These are phyloP conservation scores for Pseudohyphozyma bogoriensis DNA, from an alignment of 768 basidiomycete species.

Conservation along the genomic window DNA sequence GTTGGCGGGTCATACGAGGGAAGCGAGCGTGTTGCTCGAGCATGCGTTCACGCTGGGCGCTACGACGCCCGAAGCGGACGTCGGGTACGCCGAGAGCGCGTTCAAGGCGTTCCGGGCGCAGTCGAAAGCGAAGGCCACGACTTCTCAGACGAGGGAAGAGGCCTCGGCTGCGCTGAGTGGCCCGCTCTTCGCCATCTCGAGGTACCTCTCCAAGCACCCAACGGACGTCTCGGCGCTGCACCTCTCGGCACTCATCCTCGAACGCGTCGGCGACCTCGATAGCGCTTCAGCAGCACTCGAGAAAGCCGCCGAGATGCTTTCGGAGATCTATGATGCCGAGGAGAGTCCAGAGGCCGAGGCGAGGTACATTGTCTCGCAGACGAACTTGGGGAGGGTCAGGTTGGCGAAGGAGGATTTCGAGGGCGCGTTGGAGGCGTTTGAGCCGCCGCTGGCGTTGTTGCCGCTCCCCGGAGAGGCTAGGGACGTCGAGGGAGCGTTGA, in stretches of 20 bases:
- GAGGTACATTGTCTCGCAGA: slow-evolving; percentile 69
- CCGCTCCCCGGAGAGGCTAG: slow-evolving; percentile 43
- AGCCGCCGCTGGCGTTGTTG: slow-evolving; percentile 61
- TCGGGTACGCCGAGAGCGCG: slow-evolving; percentile 57
- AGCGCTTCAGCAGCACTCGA: slow-evolving; percentile 51
- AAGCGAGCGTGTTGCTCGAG: slow-evolving; percentile 41
- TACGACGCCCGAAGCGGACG: slow-evolving; percentile 61
- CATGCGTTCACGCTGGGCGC: slow-evolving; percentile 58
- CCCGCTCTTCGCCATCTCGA: slow-evolving; percentile 68
- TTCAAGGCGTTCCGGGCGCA: no score
- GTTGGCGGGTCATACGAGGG: slow-evolving; percentile 30
- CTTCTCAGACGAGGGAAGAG: neutral
- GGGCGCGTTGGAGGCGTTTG: slow-evolving; percentile 58
- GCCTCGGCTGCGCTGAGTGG: slow-evolving; percentile 51
- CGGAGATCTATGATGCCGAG: slow-evolving; percentile 73
- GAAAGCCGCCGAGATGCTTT: slow-evolving; percentile 61
- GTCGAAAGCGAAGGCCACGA: slow-evolving; percentile 35
- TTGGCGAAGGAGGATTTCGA: slow-evolving; percentile 53
- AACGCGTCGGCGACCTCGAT: slow-evolving; percentile 62
- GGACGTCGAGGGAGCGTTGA: slow-evolving; percentile 32
- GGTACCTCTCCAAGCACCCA: slow-evolving; percentile 60
- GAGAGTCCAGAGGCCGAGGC: slow-evolving; percentile 70
- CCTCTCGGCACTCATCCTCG: slow-evolving; percentile 73
- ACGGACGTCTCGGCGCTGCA: slow-evolving; percentile 67
- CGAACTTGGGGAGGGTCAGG: slow-evolving; percentile 66